Evolutionary conservation across 768 basidiomycete genomes (phyloP), one percentile per base, ranked within the genome.

Genomic region (Boletus vermiculosoides): DNA sequence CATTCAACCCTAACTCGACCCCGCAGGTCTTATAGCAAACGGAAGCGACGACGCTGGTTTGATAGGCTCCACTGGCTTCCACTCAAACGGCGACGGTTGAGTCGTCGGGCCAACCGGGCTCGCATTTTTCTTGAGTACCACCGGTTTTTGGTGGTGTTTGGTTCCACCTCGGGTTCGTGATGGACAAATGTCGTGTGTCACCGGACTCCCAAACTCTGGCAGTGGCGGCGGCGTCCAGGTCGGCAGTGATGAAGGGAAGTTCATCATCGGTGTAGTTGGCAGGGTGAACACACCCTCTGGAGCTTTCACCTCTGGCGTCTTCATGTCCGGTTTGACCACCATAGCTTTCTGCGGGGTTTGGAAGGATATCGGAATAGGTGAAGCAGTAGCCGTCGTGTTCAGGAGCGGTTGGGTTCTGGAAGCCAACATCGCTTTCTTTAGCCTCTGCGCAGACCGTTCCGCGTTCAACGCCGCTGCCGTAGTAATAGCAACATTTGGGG

Each of bases 381-480:
- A 55, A 28, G 52, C 40, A 2, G 60, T 63, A 1, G 80, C 85
- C 53, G 77, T 80, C 7, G 74, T 80, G 65, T 90, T 92, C 40
- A 92, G 71, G 36, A 89, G 71, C 0, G 92, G 91, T 58, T 84
- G 78, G 54, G 78, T 78, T 34, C 90, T 81, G 1, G 78, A 78
- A 7, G 75, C 67, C 23, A 92, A 71, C 10, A 94, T 76, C 0
- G 86, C 86, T 5, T 77, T 77, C 72, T 92, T 93, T 54, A 94
- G 77, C 57, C 77, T 80, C 49, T 83, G 80, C 2, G 87, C 87
- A 7, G 87, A 82, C 31, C 88, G 78, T 71, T 94, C 92, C 0
- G 90, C 86, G 57, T 90, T 89, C 46, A 94, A 76, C 23, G 92
- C 90, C 2, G 89, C 89, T 0, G 90, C 89, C 0, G 91, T 90